Evolutionary conservation across 2,329 filamentous ascomycete species (phyloP), one percentile per base, ranked within the genome.

Genomic region (Penicillium sp.): DNA sequence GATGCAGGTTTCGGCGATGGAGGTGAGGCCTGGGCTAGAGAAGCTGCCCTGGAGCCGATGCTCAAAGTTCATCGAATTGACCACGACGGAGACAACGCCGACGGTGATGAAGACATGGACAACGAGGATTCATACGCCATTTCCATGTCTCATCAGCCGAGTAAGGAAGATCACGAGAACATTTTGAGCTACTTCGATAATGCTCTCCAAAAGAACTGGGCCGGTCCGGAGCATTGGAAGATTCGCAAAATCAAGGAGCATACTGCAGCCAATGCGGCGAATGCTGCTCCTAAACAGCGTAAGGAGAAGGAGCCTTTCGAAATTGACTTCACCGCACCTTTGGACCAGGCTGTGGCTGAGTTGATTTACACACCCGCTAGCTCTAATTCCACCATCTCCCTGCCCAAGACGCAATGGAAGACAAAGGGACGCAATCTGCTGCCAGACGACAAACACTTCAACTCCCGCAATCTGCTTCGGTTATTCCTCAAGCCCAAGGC

Each of bases 141-240:
- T 6, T 86, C 86, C n/a, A 81, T 95, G 71, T 80, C 79, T 27
- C 84, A 85, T 53, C 76, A 79, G 36, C 80, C 81, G 39, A 75
- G 76, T 35, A 87, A 87, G 43, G 70, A 68, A 29, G 73, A 84
- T 63, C 89, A 96, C 60, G 88, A 97, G 54, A 91, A 95, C 57
- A 95, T 98, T 42, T 77, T 98, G n/a, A 86, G 87, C 59, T 98
- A 97, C 70, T 98, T 98, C 60, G 93, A 98, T 64, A 88, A 95
- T 59, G 90, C 91, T 2, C 71, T 97, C 29, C 87, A 93, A 62
- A 97, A 95, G 76, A 96, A 96, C 59, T 98, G 93, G 91, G 84
- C 86, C 4, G 94, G 89, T 33, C 91, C 93, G n/a, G 93, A 97
- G 64, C 93, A 98, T 67, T 98, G 93, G 93, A 84, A 91, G 53